Evolutionary conservation across 257 asterid species (phyloP).

Genomic region (Gentiana macrophylla): DNA sequence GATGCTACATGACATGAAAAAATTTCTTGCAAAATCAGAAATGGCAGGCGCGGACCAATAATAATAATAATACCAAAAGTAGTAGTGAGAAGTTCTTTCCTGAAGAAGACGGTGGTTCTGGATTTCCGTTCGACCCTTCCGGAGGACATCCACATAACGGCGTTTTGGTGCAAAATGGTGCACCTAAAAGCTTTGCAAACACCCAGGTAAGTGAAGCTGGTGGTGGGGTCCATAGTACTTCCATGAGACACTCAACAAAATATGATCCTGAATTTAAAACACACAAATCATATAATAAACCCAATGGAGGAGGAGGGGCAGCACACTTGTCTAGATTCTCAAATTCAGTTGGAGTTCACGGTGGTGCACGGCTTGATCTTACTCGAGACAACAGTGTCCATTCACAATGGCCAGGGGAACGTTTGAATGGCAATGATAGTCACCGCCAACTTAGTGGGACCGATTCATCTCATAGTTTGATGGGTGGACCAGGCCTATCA

Average conservation of each 20-base stretch:
- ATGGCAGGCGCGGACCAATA: constrained; percentile 39
- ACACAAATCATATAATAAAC: constrained; percentile 35
- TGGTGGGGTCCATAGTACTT: constrained; percentile 10
- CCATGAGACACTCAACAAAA: constrained; percentile 33
- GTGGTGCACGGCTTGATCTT: constrained; percentile 54
- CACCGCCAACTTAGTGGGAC: constrained; percentile 34
- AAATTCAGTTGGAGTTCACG: constrained; percentile 55
- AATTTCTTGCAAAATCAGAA: constrained; percentile 26
- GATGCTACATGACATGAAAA: too few species aligned
- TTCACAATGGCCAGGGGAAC: constrained; percentile 36
- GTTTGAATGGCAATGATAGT: constrained; percentile 23
- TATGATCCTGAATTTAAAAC: constrained; percentile 33
- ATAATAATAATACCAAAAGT: constrained; percentile 19
- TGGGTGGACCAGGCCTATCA: constrained; percentile 35
- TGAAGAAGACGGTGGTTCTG: constrained; percentile 39
- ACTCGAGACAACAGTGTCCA: constrained; percentile 36
- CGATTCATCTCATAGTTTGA: constrained; percentile 51
- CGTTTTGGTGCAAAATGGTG: constrained; percentile 22
- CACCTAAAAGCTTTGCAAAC: constrained; percentile 22
- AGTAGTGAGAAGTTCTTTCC: constrained; percentile 45
- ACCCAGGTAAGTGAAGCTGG: constrained; percentile 12
- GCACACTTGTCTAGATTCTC: constrained; percentile 64
- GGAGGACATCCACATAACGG: constrained; percentile 25
- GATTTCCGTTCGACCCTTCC: constrained; percentile 37
- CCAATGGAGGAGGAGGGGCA: constrained; percentile 37